A percentile compares a stretch with the other conserved stretches of the same genome.
phyloP scores from a whole-genome alignment of 768 basidiomycete species.

The Multifurca ochricompacta region DNA sequence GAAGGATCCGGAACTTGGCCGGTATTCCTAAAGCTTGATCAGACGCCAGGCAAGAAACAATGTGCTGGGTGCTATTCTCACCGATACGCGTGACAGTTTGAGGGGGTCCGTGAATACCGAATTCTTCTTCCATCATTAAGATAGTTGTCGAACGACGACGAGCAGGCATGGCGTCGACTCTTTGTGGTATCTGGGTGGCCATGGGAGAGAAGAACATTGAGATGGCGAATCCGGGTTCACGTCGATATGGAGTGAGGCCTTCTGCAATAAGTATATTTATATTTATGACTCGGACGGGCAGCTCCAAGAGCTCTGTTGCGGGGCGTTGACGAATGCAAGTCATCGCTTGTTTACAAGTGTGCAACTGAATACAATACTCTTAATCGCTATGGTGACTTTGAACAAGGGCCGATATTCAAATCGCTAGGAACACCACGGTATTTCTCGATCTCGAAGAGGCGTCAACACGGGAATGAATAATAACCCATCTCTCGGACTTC shows the following conservation, averaged over 20 bases:
- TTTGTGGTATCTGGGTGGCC: not conserved
- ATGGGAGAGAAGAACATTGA: not conserved
- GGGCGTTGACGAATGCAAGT: not conserved
- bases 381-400: no score
- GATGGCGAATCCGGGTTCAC: not conserved
- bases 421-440: no score
- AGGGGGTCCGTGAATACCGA: slow-evolving; percentile 1
- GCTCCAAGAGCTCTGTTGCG: not conserved
- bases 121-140: slow-evolving; percentile 10
- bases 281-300: no score
- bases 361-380: no score
- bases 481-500: no score
- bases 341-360: no score
- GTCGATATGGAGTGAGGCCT: not conserved
- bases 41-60: not conserved
- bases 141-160: slow-evolving; percentile 9
- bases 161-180: not conserved
- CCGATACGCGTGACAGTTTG: not conserved
- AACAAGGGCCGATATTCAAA: no score
- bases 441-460: no score
- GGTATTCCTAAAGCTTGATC: not conserved
- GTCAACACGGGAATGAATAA: no score
- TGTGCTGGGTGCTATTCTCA: not conserved
- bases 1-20: not conserved
- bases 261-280: not conserved